These are phyloP conservation scores for Sphaceloma murrayae DNA, from an alignment of 2,329 filamentous ascomycete genomes.

Conservation along the genomic window DNA sequence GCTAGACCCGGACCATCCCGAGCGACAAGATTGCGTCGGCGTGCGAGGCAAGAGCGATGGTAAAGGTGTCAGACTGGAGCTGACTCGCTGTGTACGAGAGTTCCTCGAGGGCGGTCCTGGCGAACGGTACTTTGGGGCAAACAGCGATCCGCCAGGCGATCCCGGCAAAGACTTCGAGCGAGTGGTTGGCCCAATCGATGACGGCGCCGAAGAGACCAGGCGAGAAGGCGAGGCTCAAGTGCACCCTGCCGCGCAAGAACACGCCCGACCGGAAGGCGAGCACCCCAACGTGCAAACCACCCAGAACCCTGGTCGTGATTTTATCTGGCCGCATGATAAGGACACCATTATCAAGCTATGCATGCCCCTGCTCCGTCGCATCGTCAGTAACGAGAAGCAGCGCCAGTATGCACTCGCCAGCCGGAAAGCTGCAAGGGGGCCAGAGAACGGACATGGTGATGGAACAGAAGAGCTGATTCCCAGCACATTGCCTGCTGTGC, in stretches of 20 bases:
- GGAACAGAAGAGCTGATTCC: constrained; percentile 21
- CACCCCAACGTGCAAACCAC: no score
- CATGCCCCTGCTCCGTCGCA: constrained; percentile 47
- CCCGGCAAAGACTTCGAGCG: constrained; percentile 15
- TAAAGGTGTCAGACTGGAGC: constrained; percentile 47
- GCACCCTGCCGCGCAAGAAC: no score
- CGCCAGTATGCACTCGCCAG: constrained; percentile 49
- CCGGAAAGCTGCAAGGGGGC: constrained; percentile 38
- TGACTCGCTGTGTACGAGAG: constrained; percentile 48
- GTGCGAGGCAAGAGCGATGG: constrained; percentile 39
- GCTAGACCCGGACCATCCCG: constrained; percentile 46
- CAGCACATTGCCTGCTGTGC: no score
- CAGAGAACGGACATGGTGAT: constrained; percentile 30
- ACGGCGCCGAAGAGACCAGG: no score
- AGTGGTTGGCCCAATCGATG: not conserved
- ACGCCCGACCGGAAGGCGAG: no score
- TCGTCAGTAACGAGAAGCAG: constrained; percentile 53
- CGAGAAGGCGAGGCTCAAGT: no score
- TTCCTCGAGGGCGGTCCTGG: constrained; percentile 40
- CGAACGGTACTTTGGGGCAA: constrained; percentile 36
- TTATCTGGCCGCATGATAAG: constrained; percentile 46
- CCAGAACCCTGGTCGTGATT: constrained; percentile 31
- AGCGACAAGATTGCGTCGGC: constrained; percentile 48
- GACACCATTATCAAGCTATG: constrained; percentile 48
- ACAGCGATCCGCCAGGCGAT: constrained; percentile 23